Evolutionary conservation across 371 early-diverging fungal species (phyloP).

Genomic region (Furculomyces boomerangus): DNA sequence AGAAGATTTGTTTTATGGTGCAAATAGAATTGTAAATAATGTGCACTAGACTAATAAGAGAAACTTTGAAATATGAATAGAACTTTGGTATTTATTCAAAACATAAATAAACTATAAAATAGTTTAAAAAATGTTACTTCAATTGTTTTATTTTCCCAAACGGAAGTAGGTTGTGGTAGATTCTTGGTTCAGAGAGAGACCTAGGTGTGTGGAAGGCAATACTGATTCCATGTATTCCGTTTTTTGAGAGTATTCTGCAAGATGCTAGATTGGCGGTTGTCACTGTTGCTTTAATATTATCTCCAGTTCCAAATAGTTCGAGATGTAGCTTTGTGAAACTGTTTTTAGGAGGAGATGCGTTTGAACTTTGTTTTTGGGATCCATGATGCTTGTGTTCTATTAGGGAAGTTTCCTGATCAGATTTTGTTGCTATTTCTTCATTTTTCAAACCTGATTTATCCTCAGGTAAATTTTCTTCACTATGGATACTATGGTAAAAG

Average conservation of each 20-base stretch:
- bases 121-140: background rate
- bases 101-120: background rate
- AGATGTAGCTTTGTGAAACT: slow-evolving; percentile 1
- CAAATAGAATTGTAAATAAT: too few relatives aligned
- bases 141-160: background rate
- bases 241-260: background rate
- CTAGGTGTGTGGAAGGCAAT: background rate
- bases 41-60: too few relatives aligned
- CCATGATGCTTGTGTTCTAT: too few relatives aligned
- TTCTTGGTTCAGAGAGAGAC: background rate
- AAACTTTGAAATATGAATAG: too few relatives aligned
- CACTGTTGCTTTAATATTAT: background rate
- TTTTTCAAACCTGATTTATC: too few relatives aligned
- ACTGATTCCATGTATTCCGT: background rate
- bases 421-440: too few relatives aligned
- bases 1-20: too few relatives aligned
- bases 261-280: background rate
- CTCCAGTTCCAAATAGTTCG: background rate
- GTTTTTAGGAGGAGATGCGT: too few relatives aligned
- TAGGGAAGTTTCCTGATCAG: too few relatives aligned
- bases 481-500: too few relatives aligned
- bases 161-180: background rate
- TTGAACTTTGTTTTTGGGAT: too few relatives aligned
- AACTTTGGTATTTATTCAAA: background rate
- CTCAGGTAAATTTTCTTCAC: too few relatives aligned